Percentiles rank a stretch among this genome's conserved stretches.
These are phyloP conservation scores for Reticulascus tulasneorum DNA, from an alignment of 2,329 filamentous ascomycete genomes.

Conservation along the genomic window DNA sequence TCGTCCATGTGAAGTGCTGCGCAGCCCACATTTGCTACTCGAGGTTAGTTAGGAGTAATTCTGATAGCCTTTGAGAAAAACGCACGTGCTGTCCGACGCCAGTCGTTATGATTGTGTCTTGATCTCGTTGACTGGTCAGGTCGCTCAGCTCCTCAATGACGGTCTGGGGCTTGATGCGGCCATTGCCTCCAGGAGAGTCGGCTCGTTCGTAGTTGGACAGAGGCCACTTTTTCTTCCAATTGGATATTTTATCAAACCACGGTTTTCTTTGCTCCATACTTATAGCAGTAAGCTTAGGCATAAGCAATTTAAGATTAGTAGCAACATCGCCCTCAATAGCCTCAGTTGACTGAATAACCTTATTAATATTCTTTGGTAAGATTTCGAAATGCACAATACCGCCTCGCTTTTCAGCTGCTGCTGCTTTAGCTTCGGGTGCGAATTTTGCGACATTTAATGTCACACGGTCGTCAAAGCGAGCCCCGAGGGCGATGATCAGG, in stretches of 20 bases:
- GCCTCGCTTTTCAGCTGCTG: slow-evolving; percentile 78
- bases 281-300: slow-evolving; percentile 66
- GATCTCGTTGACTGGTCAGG: slow-evolving; percentile 73
- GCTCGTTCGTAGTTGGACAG: slow-evolving; percentile 77
- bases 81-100: slow-evolving; percentile 95
- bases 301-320: slow-evolving; percentile 68
- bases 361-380: slow-evolving; percentile 99
- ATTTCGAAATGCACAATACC: slow-evolving; percentile 98
- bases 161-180: slow-evolving; percentile 89
- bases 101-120: slow-evolving; percentile 83
- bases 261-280: slow-evolving; percentile 64
- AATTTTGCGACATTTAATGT: slow-evolving; percentile 80
- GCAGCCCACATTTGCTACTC: slow-evolving; percentile 99
- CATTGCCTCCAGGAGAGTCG: slow-evolving; percentile 64
- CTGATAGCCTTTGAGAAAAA: neutral
- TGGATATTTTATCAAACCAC: slow-evolving; percentile 87
- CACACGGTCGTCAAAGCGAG: slow-evolving; percentile 94
- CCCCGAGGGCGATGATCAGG: slow-evolving; percentile 90
- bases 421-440: slow-evolving; percentile 80
- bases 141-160: slow-evolving; percentile 88
- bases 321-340: slow-evolving; percentile 91
- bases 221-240: slow-evolving; percentile 90
- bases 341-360: slow-evolving; percentile 94
- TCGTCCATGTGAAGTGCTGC: slow-evolving; percentile 92
- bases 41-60: slow-evolving; percentile 1